Percentiles rank a stretch among this genome's conserved stretches.
These are phyloP conservation scores for Corynespora cassiicola DNA, from an alignment of 2,329 filamentous ascomycete genomes.

Conservation along the genomic window DNA sequence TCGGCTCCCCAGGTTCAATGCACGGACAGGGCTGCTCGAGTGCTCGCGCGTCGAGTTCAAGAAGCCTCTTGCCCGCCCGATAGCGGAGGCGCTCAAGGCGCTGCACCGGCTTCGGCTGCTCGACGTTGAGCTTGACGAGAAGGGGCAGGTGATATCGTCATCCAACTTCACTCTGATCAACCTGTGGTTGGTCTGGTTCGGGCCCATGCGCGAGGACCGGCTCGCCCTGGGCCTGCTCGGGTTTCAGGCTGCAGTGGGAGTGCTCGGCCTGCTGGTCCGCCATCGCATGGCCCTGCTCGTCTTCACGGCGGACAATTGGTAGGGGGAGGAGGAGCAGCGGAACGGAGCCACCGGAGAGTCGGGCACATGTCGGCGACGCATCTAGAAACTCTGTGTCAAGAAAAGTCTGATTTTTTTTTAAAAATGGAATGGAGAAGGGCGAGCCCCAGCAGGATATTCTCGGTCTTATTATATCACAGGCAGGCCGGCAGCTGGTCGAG, in stretches of 20 bases:
- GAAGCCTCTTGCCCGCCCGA: constrained; percentile 69
- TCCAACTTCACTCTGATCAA: constrained; percentile 95
- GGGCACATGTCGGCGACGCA: not conserved
- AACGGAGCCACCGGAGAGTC: too few species aligned
- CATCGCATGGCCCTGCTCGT: constrained; percentile 86
- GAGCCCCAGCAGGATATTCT: too few species aligned
- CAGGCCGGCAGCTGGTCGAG: constrained; percentile 1
- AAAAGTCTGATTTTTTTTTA: too few species aligned
- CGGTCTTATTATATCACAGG: too few species aligned
- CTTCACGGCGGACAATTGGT: constrained; percentile 84
- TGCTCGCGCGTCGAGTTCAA: constrained; percentile 81
- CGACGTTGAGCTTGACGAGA: constrained; percentile 69
- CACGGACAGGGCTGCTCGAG: constrained; percentile 82
- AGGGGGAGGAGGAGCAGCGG: constrained; percentile 11
- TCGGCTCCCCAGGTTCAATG: constrained; percentile 87
- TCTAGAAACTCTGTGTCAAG: too few species aligned
- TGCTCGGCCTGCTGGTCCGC: constrained; percentile 83
- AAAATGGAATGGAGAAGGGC: too few species aligned
- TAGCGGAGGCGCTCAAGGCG: constrained; percentile 70
- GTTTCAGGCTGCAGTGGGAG: constrained; percentile 78
- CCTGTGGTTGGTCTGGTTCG: constrained; percentile 94
- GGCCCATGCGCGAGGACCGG: constrained; percentile 85
- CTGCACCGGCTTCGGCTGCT: constrained; percentile 74
- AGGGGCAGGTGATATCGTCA: constrained; percentile 76
- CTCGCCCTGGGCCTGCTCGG: constrained; percentile 79